phyloP scores from a whole-genome alignment of 495 filamentous ascomycete species.

The Cercophora newfieldiana region DNA sequence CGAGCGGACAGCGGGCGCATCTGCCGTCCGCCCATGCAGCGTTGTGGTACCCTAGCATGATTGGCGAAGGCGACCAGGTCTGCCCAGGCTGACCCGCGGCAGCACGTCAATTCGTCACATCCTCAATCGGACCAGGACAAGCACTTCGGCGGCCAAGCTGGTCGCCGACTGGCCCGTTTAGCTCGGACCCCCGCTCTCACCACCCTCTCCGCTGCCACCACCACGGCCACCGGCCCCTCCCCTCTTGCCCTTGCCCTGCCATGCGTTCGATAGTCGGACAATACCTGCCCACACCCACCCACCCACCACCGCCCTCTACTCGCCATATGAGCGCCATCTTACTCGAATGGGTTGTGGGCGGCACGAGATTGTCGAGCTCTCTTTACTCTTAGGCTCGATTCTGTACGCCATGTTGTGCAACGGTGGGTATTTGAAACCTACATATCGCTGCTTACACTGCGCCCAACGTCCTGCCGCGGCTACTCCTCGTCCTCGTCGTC shows the following conservation, averaged over 20 bases:
- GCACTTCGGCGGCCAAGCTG: slow-evolving; percentile 3
- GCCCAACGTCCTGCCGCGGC: neutral
- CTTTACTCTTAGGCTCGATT: slow-evolving; percentile 4
- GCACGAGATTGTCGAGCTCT: slow-evolving; percentile 21
- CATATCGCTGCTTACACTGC: slow-evolving; percentile 4
- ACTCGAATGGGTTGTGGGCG: slow-evolving; percentile 10
- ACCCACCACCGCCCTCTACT: neutral
- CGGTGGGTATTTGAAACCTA: slow-evolving; percentile 12
- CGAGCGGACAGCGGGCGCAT: slow-evolving; percentile 13
- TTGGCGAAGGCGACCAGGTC: slow-evolving; percentile 8
- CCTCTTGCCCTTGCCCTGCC: neutral
- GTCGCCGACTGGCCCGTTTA: slow-evolving; percentile 16
- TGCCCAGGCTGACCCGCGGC: slow-evolving; percentile 17
- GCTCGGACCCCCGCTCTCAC: slow-evolving; percentile 9
- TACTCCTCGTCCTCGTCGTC: slow-evolving; percentile 4
- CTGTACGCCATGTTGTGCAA: slow-evolving; percentile 9
- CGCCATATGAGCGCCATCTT: neutral
- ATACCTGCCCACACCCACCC: slow-evolving; percentile 2
- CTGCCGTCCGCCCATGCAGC: slow-evolving; percentile 12
- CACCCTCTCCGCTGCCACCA: neutral
- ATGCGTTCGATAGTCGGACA: slow-evolving; percentile 5
- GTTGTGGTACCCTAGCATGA: slow-evolving; percentile 7
- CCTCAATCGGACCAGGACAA: slow-evolving; percentile 14
- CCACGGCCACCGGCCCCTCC: neutral
- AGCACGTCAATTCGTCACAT: slow-evolving; percentile 28